A percentile compares a stretch with the other conserved stretches of the same genome.
phyloP scores from a whole-genome alignment of 352 stramenopile species.

The Labyrinthula sp. region DNA sequence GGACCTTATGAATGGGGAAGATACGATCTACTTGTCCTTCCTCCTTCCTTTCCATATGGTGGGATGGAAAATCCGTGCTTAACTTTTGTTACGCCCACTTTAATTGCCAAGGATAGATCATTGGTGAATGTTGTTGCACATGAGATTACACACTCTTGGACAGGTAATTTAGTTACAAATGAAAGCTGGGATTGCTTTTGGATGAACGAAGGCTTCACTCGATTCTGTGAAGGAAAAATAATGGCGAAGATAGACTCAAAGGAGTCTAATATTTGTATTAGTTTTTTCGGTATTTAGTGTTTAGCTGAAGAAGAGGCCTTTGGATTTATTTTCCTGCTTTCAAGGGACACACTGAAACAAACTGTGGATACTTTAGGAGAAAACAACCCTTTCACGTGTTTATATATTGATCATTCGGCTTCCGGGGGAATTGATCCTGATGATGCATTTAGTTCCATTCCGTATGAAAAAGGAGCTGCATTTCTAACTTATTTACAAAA shows the following conservation, averaged over 20 bases:
- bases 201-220: constrained; percentile 82
- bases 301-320: constrained; percentile 3
- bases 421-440: constrained; percentile 72
- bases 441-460: constrained; percentile 72
- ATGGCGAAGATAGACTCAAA: constrained; percentile 46
- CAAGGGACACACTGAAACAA: constrained; percentile 36
- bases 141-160: constrained; percentile 87
- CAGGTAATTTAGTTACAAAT: constrained; percentile 89
- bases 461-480: constrained; percentile 79
- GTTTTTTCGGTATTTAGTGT: constrained; percentile 44
- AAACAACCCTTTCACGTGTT: constrained; percentile 53
- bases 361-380: constrained; percentile 38
- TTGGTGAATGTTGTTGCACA: constrained; percentile 86
- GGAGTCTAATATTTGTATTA: constrained; percentile 32
- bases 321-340: constrained; percentile 12
- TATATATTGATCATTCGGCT: constrained; percentile 62
- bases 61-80: constrained; percentile 93
- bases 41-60: constrained; percentile 73
- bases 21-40: constrained; percentile 90
- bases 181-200: constrained; percentile 81
- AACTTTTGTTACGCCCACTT: constrained; percentile 85
- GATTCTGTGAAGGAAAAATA: constrained; percentile 90
- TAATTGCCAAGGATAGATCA: constrained; percentile 72
- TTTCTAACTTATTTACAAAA: constrained; percentile 46
- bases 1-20: constrained; percentile 74